These are phyloP conservation scores for Fusarium euwallaceae DNA, from an alignment of 2,329 filamentous ascomycete species.

Conservation along the genomic window DNA sequence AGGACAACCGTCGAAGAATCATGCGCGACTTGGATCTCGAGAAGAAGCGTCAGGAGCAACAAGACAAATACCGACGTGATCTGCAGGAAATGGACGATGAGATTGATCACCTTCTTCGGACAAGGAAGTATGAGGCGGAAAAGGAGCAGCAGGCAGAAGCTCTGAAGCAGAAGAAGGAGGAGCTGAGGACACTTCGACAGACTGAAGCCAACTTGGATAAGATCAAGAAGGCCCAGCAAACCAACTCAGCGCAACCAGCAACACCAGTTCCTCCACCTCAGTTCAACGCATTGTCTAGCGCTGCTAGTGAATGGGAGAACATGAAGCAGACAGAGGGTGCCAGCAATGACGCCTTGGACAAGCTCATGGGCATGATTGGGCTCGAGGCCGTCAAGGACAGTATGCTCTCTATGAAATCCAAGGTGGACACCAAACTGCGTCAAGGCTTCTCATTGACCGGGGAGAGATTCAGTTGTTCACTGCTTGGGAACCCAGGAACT, in stretches of 20 bases:
- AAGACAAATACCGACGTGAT: conserved; percentile 59
- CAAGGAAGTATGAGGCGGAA: conserved; percentile 58
- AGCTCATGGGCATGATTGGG: conserved; percentile 78
- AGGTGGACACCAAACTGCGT: conserved; percentile 70
- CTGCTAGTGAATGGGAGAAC: conserved; percentile 69
- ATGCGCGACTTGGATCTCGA: conserved; percentile 66
- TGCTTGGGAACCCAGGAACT: conserved; percentile 83
- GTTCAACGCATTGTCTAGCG: neutral
- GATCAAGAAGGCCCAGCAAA: conserved; percentile 21
- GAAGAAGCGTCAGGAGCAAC: conserved; percentile 56
- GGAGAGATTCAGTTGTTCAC: conserved; percentile 72
- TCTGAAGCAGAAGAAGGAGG: conserved; percentile 60
- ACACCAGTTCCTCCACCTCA: neutral
- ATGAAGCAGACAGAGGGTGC: conserved; percentile 68
- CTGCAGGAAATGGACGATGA: conserved; percentile 67
- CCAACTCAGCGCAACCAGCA: neutral
- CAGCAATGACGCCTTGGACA: conserved; percentile 68
- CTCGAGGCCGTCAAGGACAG: conserved; percentile 76
- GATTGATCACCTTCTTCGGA: conserved; percentile 61
- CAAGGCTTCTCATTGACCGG: conserved; percentile 67
- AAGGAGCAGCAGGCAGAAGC: conserved; percentile 58
- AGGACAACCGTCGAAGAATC: conserved; percentile 57
- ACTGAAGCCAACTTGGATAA: conserved; percentile 39
- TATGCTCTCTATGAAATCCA: conserved; percentile 73
- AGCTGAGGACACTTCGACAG: conserved; percentile 59